Percentiles rank a stretch among this genome's conserved stretches.
These are phyloP conservation scores for Austroboletus eburneus DNA, from an alignment of 768 basidiomycete species.

Conservation along the genomic window DNA sequence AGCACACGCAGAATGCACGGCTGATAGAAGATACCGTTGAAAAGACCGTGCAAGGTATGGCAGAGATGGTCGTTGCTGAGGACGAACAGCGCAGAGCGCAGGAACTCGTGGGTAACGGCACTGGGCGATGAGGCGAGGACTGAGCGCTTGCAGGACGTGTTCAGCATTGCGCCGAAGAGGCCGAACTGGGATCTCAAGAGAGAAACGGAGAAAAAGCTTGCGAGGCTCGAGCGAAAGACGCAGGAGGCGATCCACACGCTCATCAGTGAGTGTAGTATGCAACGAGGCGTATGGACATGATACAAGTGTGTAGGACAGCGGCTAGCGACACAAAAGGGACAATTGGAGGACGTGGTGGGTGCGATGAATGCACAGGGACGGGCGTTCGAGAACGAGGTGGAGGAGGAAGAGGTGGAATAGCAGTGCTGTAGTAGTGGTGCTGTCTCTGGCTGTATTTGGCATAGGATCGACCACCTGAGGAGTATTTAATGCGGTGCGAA, in stretches of 20 bases:
- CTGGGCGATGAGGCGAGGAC: conserved; percentile 3
- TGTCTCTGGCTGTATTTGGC: conserved; percentile 14
- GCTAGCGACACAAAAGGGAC: conserved; percentile 73
- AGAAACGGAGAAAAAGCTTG: conserved; percentile 86
- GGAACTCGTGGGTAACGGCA: conserved; percentile 67
- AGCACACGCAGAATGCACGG: conserved; percentile 53
- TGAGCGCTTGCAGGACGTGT: conserved; percentile 63
- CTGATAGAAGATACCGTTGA: conserved; percentile 83
- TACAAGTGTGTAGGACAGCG: conserved; percentile 57
- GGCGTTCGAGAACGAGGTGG: conserved; percentile 48
- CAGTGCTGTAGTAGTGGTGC: not conserved
- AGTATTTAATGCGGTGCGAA: conserved; percentile 14
- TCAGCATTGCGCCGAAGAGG: conserved; percentile 96
- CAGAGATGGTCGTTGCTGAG: conserved; percentile 79
- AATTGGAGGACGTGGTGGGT: conserved; percentile 74
- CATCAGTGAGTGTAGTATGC: conserved; percentile 69
- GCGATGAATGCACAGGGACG: conserved; percentile 78
- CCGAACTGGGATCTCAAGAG: conserved; percentile 96
- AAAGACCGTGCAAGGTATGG: conserved; percentile 75
- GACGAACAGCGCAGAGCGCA: conserved; percentile 82
- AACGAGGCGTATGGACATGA: conserved; percentile 4
- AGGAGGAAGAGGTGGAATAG: conserved; percentile 8
- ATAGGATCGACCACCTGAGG: conserved; percentile 2
- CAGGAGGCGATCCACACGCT: conserved; percentile 90
- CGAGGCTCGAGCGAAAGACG: conserved; percentile 86